Base-by-base conservation (phyloP, 805 yeast genomes). In the Metschnikowia henanensis region DNA sequence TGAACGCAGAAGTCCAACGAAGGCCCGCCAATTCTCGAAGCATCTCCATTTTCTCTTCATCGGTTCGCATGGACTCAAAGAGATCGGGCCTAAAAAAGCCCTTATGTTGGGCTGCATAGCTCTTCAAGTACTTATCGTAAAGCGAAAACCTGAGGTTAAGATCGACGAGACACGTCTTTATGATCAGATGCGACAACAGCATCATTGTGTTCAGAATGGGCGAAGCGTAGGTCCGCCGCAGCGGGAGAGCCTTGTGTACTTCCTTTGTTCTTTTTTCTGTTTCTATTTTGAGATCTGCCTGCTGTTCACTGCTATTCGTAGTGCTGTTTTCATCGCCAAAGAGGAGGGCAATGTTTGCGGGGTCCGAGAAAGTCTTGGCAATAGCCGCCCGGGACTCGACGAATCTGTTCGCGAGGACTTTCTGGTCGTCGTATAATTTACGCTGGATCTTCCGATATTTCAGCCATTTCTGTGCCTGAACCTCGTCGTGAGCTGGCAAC, bases 141-240 rank as follows among this genome's bases (percentile, higher is more conserved):
- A 61, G 50, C 22, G 59, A 35, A 13, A 37, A 50, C 15, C 61
- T 46, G 4, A 66, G 29, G 41, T 64, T 65, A 39, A 67, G 43
- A 34, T 67, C 70, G 7, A 61, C 60, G 26, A 64, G 41, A 6
- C 64, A 46, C 5, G 62, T 39, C 23, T 58, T 62, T n/a, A 64
- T 35, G 12, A 68, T 35, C 29, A 52, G 58, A 10, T 52, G 47
- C 6, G 56, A 55, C 3, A 65, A 35, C 15, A 59, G 48, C 47
- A 54, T 43, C 16, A 66, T 37, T 5, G 63, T 47, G 37, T 57
- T 57, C 32, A 51, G 53, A 20, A 63, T 55, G 3, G 59, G 57
- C 5, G 57, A 45, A 4, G 52, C 47, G 34, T 50, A 46, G 20
- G 38, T 39, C 5, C 35, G 35, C 17, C 6, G 6, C 23, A 19